Percentiles rank a stretch among this genome's conserved stretches.
Conservation (phyloP, 176 grass and related monocot genomes). For the Eragrostis curvula region DNA sequence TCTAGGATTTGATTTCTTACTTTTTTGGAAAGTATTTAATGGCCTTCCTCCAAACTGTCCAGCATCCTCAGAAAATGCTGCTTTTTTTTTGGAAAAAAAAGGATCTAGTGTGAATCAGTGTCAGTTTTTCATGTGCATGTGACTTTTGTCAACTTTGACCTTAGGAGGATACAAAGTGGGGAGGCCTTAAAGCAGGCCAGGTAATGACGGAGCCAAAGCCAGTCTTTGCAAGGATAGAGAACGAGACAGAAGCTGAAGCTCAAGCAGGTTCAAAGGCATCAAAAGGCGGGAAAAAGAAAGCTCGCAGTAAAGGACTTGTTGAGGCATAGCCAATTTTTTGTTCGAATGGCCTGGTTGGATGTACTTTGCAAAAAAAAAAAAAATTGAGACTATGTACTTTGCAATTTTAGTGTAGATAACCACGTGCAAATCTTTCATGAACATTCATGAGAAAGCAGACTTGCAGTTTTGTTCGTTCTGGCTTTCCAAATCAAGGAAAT, state of each 20-base stretch:
- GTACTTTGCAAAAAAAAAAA: conserved; percentile 7
- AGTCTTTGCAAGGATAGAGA: conserved; percentile 80
- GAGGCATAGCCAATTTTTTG: conserved; percentile 56
- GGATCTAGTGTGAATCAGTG: not conserved
- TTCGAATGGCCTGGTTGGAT: not conserved
- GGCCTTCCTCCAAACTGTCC: not conserved
- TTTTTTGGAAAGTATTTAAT: conserved; percentile 7
- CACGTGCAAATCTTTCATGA: not conserved
- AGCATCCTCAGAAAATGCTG: not conserved
- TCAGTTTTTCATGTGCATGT: conserved; percentile 6
- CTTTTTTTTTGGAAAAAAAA: not conserved
- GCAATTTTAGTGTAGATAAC: conserved; percentile 21
- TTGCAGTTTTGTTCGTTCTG: conserved; percentile 34
- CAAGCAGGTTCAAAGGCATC: conserved; percentile 49
- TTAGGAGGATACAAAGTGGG: conserved; percentile 90
- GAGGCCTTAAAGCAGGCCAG: conserved; percentile 75
- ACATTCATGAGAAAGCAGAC: not conserved
- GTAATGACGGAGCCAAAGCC: conserved; percentile 82
- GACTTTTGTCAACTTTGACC: conserved; percentile 24
- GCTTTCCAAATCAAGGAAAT: not conserved
- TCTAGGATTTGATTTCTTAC: not conserved
- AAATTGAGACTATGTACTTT: too few species aligned
- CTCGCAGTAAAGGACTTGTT: conserved; percentile 64
- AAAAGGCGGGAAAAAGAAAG: conserved; percentile 69
- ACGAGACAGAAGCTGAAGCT: conserved; percentile 39